Percentiles rank a stretch among this genome's conserved stretches.
Conservation (phyloP, 495 filamentous ascomycete genomes). For the Aspergillus cristatus region DNA sequence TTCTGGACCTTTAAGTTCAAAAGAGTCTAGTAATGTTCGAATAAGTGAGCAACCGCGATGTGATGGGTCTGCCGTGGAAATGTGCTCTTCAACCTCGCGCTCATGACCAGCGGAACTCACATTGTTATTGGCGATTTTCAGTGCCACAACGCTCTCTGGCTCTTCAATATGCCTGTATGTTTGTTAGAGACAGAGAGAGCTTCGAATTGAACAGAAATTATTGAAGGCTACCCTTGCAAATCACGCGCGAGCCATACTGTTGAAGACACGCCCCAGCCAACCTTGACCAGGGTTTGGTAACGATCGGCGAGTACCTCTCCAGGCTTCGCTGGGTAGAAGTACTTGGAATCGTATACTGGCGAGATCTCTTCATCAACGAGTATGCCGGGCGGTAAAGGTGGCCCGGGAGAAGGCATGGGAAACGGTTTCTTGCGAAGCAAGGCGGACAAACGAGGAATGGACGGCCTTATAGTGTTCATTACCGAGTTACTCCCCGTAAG, state of each 20-base stretch:
- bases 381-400: slow-evolving; percentile 19
- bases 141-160: slow-evolving; percentile 27
- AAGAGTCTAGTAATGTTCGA: slow-evolving; percentile 18
- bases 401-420: slow-evolving; percentile 17
- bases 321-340: slow-evolving; percentile 35
- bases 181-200: slow-evolving; percentile 19
- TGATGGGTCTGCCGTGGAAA: slow-evolving; percentile 22
- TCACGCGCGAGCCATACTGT: slow-evolving; percentile 36
- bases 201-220: slow-evolving; percentile 10
- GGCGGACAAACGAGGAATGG: slow-evolving; percentile 13
- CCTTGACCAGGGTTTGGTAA: slow-evolving; percentile 32
- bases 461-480: slow-evolving; percentile 17
- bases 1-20: slow-evolving; percentile 19
- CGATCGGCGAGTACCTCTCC: slow-evolving; percentile 31
- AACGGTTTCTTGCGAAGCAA: slow-evolving; percentile 25
- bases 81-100: slow-evolving; percentile 25
- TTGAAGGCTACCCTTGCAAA: slow-evolving; percentile 19
- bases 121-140: slow-evolving; percentile 32
- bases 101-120: slow-evolving; percentile 24
- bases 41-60: slow-evolving; percentile 23
- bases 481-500: too few relatives aligned
- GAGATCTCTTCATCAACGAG: slow-evolving; percentile 27
- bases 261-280: slow-evolving; percentile 34
- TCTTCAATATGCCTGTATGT: slow-evolving; percentile 21
- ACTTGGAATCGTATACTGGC: slow-evolving; percentile 27